Base-by-base conservation (phyloP, 2,329 filamentous ascomycete genomes). In the Diplodia seriata region DNA sequence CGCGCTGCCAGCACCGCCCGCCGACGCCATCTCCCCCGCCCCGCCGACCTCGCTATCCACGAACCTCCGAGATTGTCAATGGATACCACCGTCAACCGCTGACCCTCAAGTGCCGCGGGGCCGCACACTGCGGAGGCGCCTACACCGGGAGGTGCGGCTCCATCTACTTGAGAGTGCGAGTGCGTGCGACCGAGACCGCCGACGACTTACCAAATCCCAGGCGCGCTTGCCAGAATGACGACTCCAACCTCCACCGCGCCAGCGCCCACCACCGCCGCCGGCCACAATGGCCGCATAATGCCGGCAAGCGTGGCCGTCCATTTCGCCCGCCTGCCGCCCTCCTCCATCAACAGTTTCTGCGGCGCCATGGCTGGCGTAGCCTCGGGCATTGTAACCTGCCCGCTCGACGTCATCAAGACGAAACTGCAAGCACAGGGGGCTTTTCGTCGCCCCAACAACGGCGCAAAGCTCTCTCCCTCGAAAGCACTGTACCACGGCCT, bases 331-430 rank as follows among this genome's bases (percentile, higher is more conserved):
- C 77, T 89, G 62, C 86, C 88, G 36, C 82, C 85, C 68, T 79
- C 81, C 62, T 85, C 84, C 69, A 82, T 98, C 78, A 92, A 96
- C 78, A 92, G 93, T 70, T 84, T 97, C 68, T 90, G 93, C 53
- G 95, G 95, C 67, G 94, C 94, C 59, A 85, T 92, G 68, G 94
- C 94, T 62, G 95, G 95, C 61, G 92, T 98, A 75, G 93, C 93
- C 26, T 97, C 94, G 8, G 95, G 95, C 62, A 87, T 99, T 67
- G 92, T 97, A 71, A 98, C 94, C 65, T 99, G 95, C 78, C 95
- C 95, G 51, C 89, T 99, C 73, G 95, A 99, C 84, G 95, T 99
- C 70, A 98, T 99, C 81, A 99, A 99, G 84, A 99, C 95, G 54
- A 98, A 97, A 80, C 82, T 99, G 69, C 95, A 99, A 79, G 94